These are phyloP conservation scores for Loxodes magnus DNA, from an alignment of 73 alveolate genomes.

Conservation along the genomic window DNA sequence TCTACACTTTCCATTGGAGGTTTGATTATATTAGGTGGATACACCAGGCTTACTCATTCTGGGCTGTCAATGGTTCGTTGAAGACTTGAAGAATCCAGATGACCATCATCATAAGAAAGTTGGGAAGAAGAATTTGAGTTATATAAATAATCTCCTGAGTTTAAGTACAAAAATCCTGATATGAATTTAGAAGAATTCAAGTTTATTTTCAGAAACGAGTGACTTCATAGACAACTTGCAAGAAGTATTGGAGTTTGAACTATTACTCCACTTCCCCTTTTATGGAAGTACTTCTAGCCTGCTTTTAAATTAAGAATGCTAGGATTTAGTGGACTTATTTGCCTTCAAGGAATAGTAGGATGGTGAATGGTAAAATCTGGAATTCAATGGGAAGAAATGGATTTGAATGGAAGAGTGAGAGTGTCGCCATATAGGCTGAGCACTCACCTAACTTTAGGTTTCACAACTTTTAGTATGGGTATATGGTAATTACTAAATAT, in stretches of 20 bases:
- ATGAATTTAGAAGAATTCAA: conserved; percentile 69
- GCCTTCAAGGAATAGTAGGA: conserved; percentile 69
- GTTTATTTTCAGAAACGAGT: conserved; percentile 54
- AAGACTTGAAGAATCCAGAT: conserved; percentile 52
- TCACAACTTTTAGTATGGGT: conserved; percentile 33
- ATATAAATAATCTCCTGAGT: conserved; percentile 76
- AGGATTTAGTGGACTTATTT: conserved; percentile 44
- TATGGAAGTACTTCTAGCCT: conserved; percentile 39
- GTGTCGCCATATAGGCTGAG: conserved; percentile 71
- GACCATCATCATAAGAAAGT: conserved; percentile 52
- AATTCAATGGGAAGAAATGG: conserved; percentile 43
- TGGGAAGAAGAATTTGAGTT: conserved; percentile 78
- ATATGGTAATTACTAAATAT: conserved; percentile 56
- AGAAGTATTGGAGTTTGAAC: conserved; percentile 51
- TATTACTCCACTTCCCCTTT: conserved; percentile 47
- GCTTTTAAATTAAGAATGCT: conserved; percentile 28
- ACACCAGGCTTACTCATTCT: conserved; percentile 68
- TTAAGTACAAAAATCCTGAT: conserved; percentile 28
- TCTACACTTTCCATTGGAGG: too few species aligned
- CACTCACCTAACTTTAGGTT: conserved; percentile 57
- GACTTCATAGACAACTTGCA: conserved; percentile 72
- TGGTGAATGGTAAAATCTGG: conserved; percentile 93
- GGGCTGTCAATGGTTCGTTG: conserved; percentile 86
- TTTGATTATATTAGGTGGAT: conserved; percentile 71
- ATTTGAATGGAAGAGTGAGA: conserved; percentile 56